phyloP scores from a whole-genome alignment of 2,329 filamentous ascomycete species.

The Aspergillus sp. region DNA sequence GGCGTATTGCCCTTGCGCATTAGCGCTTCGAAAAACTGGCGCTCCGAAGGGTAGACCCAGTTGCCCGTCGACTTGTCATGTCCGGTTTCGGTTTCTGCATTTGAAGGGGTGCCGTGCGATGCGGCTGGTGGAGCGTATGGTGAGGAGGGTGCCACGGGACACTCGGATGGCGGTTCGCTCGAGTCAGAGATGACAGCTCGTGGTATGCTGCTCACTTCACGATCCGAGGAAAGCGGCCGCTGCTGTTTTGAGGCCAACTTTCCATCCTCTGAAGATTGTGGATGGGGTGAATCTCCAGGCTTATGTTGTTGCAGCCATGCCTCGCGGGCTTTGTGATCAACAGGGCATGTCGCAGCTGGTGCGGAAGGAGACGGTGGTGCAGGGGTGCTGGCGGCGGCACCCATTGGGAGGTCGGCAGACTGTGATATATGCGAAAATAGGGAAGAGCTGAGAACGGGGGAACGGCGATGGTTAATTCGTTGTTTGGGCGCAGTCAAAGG shows the following conservation, averaged over 20 bases:
- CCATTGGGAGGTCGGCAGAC: slow-evolving; percentile 28
- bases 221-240: slow-evolving; percentile 61
- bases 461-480: not conserved
- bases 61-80: slow-evolving; percentile 71
- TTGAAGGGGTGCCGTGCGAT: slow-evolving; percentile 55
- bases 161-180: slow-evolving; percentile 21
- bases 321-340: slow-evolving; percentile 85
- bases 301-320: slow-evolving; percentile 70
- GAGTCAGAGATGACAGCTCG: slow-evolving; percentile 49
- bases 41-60: slow-evolving; percentile 96
- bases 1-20: slow-evolving; percentile 81
- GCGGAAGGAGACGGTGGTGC: slow-evolving; percentile 21
- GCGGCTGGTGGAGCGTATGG: slow-evolving; percentile 30
- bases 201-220: slow-evolving; percentile 78
- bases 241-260: slow-evolving; percentile 29
- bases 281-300: slow-evolving; percentile 36
- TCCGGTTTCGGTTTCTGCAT: slow-evolving; percentile 76
- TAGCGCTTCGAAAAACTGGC: slow-evolving; percentile 98
- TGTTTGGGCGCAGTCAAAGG: not conserved
- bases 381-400: slow-evolving; percentile 39
- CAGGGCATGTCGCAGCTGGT: slow-evolving; percentile 65
- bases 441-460: not conserved
- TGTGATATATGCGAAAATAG: not conserved
- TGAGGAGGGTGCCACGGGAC: slow-evolving; percentile 27
- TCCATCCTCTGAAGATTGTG: slow-evolving; percentile 27